Evolutionary conservation across 192 early-diverging fungal genomes (phyloP), one percentile per base, ranked within the genome.

Genomic region (Coemansia sp.): DNA sequence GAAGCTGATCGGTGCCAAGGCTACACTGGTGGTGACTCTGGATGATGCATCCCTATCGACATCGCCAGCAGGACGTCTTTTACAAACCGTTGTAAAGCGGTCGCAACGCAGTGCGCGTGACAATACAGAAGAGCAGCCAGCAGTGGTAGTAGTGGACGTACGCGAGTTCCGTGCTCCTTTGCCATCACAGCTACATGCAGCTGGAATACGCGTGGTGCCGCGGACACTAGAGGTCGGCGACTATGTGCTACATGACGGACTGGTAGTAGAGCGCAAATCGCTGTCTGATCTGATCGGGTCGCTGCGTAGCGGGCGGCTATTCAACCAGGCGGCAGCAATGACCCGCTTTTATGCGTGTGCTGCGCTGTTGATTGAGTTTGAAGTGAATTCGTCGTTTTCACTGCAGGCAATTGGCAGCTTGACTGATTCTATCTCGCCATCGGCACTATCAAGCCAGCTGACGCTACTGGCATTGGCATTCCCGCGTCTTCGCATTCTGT

Each of bases 211-310:
- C 10, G 70, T 98, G 6, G 59, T 83, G 14, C 91, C 94, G 14
- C 88, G 86, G 58, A 98, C 95, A 1, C 70, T 98, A 6, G 83
- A 86, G 61, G 87, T 98, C 0, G 96, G 94, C 38, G 96, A 98
- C 72, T 98, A 97, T 62, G 83, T 98, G 9, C 71, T 98, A 11
- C 85, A 86, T 35, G 88, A 93, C 21, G 69, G 79, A 4, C 86
- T 97, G 35, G 94, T 87, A 26, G 88, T 98, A 7, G 96, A 98
- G 66, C 80, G 96, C 53, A 98, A 98, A 74, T 89, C 87, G 31
- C 80, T 96, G 21, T 79, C 87, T 1, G 96, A 98, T 81, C 80
- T 97, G 28, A 84, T 94, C 38, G 70, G 78, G 16, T 94, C 91
- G 2, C 82, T 97, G 62, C 83, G 81, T 26, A 87, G 84, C 31